phyloP scores from a whole-genome alignment of 306 rosid genomes.

The Adenanthera pavonina region DNA sequence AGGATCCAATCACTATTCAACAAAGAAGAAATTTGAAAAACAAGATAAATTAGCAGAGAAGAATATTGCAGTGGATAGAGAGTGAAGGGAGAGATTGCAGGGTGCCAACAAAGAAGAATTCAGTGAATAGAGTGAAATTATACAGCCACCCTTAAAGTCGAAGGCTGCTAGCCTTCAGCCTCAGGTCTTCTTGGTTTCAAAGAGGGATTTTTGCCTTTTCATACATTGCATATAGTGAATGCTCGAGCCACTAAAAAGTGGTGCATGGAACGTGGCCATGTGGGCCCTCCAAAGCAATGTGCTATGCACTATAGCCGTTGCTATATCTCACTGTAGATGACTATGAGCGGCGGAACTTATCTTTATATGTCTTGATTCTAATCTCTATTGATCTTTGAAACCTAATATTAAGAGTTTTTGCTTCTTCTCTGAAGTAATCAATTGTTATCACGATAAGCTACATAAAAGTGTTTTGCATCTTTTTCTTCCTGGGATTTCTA shows the following conservation, averaged over 20 bases:
- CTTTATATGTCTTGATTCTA: neutral
- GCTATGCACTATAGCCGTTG: neutral
- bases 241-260: neutral
- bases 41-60: neutral
- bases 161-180: neutral
- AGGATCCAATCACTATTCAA: no score
- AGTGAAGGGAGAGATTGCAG: constrained; percentile 3
- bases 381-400: constrained; percentile 12
- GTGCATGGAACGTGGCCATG: neutral
- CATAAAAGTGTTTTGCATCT: constrained; percentile 11
- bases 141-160: neutral
- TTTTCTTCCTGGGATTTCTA: neutral
- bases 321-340: neutral
- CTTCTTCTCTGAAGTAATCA: constrained; percentile 8
- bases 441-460: neutral
- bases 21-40: no score
- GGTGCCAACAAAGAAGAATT: neutral
- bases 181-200: neutral
- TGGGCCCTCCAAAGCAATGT: neutral
- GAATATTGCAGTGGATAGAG: neutral
- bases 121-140: neutral
- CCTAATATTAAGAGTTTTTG: constrained; percentile 14
- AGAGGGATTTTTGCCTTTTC: neutral
- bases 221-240: neutral
- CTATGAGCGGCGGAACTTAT: neutral